A percentile compares a stretch with the other conserved stretches of the same genome.
These are phyloP conservation scores for Spathaspora boniae DNA, from an alignment of 805 yeast genomes.

Conservation along the genomic window DNA sequence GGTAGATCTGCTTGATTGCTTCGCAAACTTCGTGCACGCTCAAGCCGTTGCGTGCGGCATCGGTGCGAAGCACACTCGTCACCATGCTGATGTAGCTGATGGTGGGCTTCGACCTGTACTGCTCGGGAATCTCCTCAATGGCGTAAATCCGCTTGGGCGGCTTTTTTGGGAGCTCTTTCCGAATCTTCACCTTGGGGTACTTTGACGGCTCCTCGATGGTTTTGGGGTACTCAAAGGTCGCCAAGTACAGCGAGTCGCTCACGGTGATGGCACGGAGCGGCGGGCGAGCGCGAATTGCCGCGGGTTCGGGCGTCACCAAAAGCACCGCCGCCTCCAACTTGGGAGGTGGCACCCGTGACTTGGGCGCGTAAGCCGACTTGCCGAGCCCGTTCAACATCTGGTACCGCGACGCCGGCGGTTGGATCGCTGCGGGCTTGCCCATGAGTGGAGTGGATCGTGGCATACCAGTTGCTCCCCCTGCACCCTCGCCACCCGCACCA, in stretches of 20 bases:
- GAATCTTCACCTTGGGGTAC: slow-evolving; percentile 32
- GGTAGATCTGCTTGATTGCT: slow-evolving; percentile 82
- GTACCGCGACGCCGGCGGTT: slow-evolving; percentile 40
- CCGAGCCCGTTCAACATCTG: slow-evolving; percentile 22
- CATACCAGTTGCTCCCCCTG: slow-evolving; percentile 23
- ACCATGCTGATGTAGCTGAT: slow-evolving; percentile 78
- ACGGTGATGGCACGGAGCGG: slow-evolving; percentile 28
- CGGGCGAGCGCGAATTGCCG: slow-evolving; percentile 18
- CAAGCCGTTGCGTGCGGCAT: slow-evolving; percentile 68
- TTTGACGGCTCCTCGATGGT: slow-evolving; percentile 27
- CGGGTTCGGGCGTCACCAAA: slow-evolving; percentile 22
- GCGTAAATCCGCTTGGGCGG: slow-evolving; percentile 63
- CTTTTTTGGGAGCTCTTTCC: slow-evolving; percentile 38
- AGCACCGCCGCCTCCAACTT: slow-evolving; percentile 31
- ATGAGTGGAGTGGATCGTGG: slow-evolving; percentile 32
- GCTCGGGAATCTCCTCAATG: slow-evolving; percentile 84
- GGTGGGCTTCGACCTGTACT: slow-evolving; percentile 80
- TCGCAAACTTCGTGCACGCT: slow-evolving; percentile 66
- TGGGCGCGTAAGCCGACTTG: too few relatives aligned
- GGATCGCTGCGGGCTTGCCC: slow-evolving; percentile 46
- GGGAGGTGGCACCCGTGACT: slow-evolving; percentile 38
- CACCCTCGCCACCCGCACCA: too few relatives aligned
- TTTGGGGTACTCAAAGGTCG: slow-evolving; percentile 32
- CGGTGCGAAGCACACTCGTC: slow-evolving; percentile 69
- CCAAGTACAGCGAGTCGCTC: slow-evolving; percentile 12